Base-by-base conservation (phyloP, 2,329 filamentous ascomycete species). In the Ophiostoma quercus region DNA sequence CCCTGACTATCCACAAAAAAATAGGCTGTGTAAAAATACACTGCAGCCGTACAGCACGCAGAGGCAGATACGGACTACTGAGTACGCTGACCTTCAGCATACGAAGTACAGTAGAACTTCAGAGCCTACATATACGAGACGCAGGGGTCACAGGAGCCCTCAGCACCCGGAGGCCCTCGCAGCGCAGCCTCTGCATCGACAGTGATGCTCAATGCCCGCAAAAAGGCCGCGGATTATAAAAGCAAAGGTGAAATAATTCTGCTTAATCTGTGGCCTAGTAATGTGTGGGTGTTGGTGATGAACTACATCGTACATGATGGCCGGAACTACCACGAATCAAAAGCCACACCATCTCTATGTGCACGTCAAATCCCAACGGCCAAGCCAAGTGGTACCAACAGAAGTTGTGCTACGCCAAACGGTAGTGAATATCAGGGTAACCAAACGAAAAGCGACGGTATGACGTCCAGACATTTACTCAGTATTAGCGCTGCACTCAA, bases 111-210 rank as follows among this genome's bases (percentile, higher is more conserved):
- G 14, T 51, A 41, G 47, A 51, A 51, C 16, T 25, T 57, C 9
- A 57, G 22, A 25, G 22, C 57, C 25, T 32, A 60, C 57, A 62
- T 29, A 62, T 62, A 62, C 57, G 57, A 62, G 57, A 62, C 25
- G 57, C 57, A 62, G 57, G 57, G 57, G 57, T 25, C 22, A 32
- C 25, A 62, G 14, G 57, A 62, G 57, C 22, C n/a, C 51, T 25
- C 51, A 3, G 22, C 51, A 57, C 16, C 8, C n/a, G 51, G 51
- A 22, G 51, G 51, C 22, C 22, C 51, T 57, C 51, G 22, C 51
- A 57, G 22, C 51, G 22, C 51, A 57, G 51, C 51, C n/a, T 57
- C 51, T 25, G 22, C 51, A 57, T n/a, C 22, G 16, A 57, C 22
- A 25, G 2, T 57, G 39, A 22, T 57, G 51, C 51, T 12, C n/a